Base-by-base conservation (phyloP, 192 early-diverging fungal genomes). In the Rhizophagus prolifer region DNA sequence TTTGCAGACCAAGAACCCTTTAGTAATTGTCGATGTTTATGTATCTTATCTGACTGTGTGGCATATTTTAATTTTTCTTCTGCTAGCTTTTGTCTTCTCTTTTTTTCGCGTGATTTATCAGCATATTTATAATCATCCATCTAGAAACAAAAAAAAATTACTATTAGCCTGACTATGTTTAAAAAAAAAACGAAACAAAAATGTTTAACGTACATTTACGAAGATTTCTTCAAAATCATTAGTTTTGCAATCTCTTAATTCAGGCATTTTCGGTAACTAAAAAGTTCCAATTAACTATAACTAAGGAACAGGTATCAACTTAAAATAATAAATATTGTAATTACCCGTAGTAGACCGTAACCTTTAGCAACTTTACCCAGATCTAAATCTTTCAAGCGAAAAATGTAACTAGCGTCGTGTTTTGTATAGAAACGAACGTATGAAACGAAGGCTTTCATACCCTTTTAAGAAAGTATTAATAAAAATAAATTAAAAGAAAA, bases 361-460 rank as follows among this genome's bases (percentile, higher is more conserved):
- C 91, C 90, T 66, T 86, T 87, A 14, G 93, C 95, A n/a, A 94
- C 83, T 34, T 86, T 83, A 31, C 85, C 89, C 13, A 97, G 76
- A 79, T 97, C 94, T 69, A 98, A 80, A 75, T 95, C 90, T 72
- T 94, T 95, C 38, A 91, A 81, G 28, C 91, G 86, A 81, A 99
- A 99, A 61, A 99, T 99, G 81, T 91, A 96, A 28, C 81, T 88
- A 7, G 95, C 95, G 77, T 97, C 95, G 80, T 99, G 97, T 70
- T 98, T 97, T 8, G 90, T 90, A 79, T 99, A 99, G 26, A 94
- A 88, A 62, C 97, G 91, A 47, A 96, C 90, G 81, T 90, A 98
- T 5, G 91, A 92, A 12, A 96, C 95, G 82, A 98, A 99, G 0
- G 95, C 95, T 77, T 88, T 82, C 26, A 89, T 89, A 23, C 93